Base-by-base conservation (phyloP, 1,139 yeast genomes). In the Scheffersomyces segobiensis region DNA sequence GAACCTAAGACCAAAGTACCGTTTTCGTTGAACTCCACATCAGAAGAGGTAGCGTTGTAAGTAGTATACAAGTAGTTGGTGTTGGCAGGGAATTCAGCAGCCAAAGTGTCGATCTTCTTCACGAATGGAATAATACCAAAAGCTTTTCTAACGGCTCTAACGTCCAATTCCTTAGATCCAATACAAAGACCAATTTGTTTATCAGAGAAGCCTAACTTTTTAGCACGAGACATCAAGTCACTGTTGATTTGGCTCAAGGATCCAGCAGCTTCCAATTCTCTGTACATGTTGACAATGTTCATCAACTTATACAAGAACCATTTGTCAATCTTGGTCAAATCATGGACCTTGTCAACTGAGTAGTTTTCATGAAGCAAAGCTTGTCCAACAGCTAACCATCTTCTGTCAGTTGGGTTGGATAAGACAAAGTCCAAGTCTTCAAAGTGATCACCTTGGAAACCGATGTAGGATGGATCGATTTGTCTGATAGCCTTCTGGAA, bases 371-470 rank as follows among this genome's bases (percentile, higher is more conserved):
- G 95, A 59, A 93, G 76, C 69, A 93, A 81, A 59, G 99, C 99
- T 78, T 95, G 97, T 55, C 98, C 98, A 63, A 95, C 97, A 55
- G 99, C 99, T 70, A 95, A 85, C 92, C 97, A 92, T 81, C 99
- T 88, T 79, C 97, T 90, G 75, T 95, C 99, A 60, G 98, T 91
- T 61, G 99, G 99, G 72, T 91, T 89, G 56, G 90, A 84, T 68
- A 95, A 84, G 48, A 84, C 92, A 56, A 85, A 86, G 72, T 93
- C 97, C 69, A 93, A 83, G 70, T 91, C 84, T 62, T 89, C 96
- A 65, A 89, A 89, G 65, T 86, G 84, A 68, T 85, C 89, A 67
- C 97, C 97, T 79, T 93, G 97, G 87, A 95, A 90, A 57, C 99
- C 98, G 70, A 91, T 74, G 67, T 86, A 85, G 26, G 96, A 87